Base-by-base conservation (phyloP, 2,329 filamentous ascomycete species). In the Fusarium buxicola region DNA sequence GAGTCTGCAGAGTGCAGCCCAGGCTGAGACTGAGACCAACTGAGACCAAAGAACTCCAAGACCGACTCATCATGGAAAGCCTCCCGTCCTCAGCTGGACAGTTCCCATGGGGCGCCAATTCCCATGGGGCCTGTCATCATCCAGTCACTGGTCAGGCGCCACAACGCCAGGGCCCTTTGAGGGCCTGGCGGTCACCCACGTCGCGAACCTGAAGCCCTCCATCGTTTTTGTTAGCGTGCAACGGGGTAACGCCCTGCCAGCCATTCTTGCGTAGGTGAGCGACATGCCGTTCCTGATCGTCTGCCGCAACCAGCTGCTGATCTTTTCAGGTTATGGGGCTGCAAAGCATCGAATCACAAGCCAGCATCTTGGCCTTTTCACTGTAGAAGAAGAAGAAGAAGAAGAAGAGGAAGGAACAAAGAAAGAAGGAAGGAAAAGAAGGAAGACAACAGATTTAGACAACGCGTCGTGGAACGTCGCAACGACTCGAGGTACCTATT, bases 131-230 rank as follows among this genome's bases (percentile, higher is more conserved):
- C 35, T 43, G 30, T 48, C 50, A 64, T 60, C 43, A 32, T 46
- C n/a, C 44, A 47, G 31, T 47, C 24, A 47, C 27, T 50, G 61
- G 58, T 65, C 62, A 65, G 62, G 61, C 58, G 62, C 52, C 52
- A 35, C 41, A 61, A 47, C 30, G 45, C 52, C 55, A 64, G 45
- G 57, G 60, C n/a, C 28, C 49, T 51, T 58, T 48, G 36, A 25
- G 46, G 46, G 40, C 45, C 34, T 63, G 40, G 34, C 36, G 34
- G 60, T 58, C 56, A 46, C 58, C 65, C 61, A 64, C 60, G 39
- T 60, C 60, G 60, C 60, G 56, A 60, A 51, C 38, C 38, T 35
- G 25, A 44, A 51, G 40, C 40, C 49, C 27, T 25, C 28, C 27
- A 21, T 45, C 27, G n/a, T 44, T 15, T n/a, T 8, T 9, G 18